These are phyloP conservation scores for Phaeosphaeriaceae sp. DNA, from an alignment of 2,329 filamentous ascomycete species.

Conservation along the genomic window DNA sequence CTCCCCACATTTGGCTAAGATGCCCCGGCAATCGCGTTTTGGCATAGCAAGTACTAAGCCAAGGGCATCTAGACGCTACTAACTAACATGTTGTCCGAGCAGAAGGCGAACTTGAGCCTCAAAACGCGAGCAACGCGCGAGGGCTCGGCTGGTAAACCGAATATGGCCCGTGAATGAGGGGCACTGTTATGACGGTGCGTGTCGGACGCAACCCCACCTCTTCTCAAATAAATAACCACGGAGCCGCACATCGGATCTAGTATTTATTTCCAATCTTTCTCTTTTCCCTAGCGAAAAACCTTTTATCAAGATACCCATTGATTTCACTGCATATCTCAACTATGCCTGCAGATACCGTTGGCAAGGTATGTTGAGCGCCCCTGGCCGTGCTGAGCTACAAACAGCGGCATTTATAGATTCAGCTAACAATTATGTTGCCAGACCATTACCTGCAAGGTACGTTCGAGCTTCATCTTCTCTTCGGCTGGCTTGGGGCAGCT, in stretches of 20 bases:
- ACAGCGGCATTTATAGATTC: conserved; percentile 3
- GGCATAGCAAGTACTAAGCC: conserved; percentile 16
- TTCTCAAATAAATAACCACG: conserved; percentile 28
- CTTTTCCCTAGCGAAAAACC: conserved; percentile 6
- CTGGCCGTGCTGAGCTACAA: not conserved
- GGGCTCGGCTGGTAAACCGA: conserved; percentile 12
- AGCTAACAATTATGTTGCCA: conserved; percentile 48
- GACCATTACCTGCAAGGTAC: conserved; percentile 95
- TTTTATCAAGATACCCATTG: conserved; percentile 22
- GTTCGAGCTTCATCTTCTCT: conserved; percentile 62
- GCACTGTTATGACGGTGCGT: conserved; percentile 24
- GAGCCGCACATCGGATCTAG: conserved; percentile 25
- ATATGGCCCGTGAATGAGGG: conserved; percentile 33
- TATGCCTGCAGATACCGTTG: conserved; percentile 63
- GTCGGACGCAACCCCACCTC: conserved; percentile 25
- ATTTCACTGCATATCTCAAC: conserved; percentile 23
- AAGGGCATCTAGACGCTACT: conserved; percentile 4
- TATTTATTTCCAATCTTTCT: conserved; percentile 18
- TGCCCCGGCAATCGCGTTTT: conserved; percentile 13
- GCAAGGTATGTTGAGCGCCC: conserved; percentile 54
- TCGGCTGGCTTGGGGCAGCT: conserved; percentile 11
- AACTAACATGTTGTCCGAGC: conserved; percentile 19
- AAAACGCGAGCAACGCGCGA: conserved; percentile 34
- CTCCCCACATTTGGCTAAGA: conserved; percentile 28
- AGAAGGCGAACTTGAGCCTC: conserved; percentile 33